Base-by-base conservation (phyloP, 768 basidiomycete genomes). In the Pluteus cervinus region DNA sequence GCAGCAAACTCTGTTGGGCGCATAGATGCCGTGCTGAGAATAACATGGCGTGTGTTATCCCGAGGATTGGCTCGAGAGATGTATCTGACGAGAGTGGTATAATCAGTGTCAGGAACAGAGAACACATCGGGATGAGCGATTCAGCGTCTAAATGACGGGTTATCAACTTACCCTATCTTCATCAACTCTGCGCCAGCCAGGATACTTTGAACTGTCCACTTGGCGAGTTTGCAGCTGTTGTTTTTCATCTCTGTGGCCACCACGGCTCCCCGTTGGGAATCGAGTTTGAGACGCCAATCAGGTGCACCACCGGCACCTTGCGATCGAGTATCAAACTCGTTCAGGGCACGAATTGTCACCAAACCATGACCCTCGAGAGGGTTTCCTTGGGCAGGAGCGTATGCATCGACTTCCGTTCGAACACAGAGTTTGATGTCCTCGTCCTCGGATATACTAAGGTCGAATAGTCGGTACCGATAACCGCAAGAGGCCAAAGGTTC, bases 231-330 rank as follows among this genome's bases (percentile, higher is more conserved):
- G 66, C 84, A 92, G 50, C 84, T 88, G 66, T 99, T 99, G 64
- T 99, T 99, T 70, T 98, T 99, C 96, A 98, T 98, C 71, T 99
- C 96, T 17, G 90, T 93, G 24, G 96, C 91, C 42, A 98, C 92
- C 29, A 99, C 94, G 2, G 96, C 96, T 45, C 96, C 96, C 30
- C 92, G 79, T 61, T 97, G 92, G 4, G 86, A 81, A 62, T 99
- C 96, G 29, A 99, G 67, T 63, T 94, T 94, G n/a, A 86, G 76
- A 23, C 93, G 79, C 96, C 96, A 99, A 60, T 99, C 96, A n/a
- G 92, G 88, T 12, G 94, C 92, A 33, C 92, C 91, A 18, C 92
- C 94, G 1, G 87, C 81, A 16, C 94, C 93, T 46, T 79, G 78
- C 2, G 91, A 75, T 36, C 90, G 78, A 16, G 91, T 75, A 60